A percentile compares a stretch with the other conserved stretches of the same genome.
phyloP scores from a whole-genome alignment of 1,284 basidiomycete genomes.

The Ceratobasidium sp. region DNA sequence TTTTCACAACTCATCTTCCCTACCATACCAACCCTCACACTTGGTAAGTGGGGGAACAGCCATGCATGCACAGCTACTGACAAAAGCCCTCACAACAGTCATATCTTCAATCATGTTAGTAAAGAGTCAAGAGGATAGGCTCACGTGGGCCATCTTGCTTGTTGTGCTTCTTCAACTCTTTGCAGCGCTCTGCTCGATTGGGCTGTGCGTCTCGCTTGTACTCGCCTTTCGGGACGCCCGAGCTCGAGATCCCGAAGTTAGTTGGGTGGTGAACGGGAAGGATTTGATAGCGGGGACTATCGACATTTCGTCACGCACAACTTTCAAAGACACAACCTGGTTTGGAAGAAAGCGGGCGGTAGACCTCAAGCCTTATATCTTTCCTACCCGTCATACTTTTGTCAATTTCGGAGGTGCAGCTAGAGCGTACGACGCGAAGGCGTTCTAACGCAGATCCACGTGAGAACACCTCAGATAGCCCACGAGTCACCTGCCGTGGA shows the following conservation, averaged over 20 bases:
- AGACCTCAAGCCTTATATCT: background rate
- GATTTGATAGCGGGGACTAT: slow-evolving; percentile 5
- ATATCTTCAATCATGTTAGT: background rate
- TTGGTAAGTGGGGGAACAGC: background rate
- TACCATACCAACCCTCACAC: background rate
- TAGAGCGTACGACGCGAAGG: slow-evolving; percentile 4
- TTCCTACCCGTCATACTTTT: slow-evolving; percentile 7
- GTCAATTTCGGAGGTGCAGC: background rate
- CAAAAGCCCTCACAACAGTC: background rate
- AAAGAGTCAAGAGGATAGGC: background rate
- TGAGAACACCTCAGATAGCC: no score
- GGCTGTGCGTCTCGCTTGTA: slow-evolving; percentile 2
- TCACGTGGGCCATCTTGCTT: background rate
- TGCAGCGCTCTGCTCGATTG: slow-evolving; percentile 14
- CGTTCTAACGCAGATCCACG: slow-evolving; percentile 6
- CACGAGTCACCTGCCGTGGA: no score
- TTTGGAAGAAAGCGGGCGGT: background rate
- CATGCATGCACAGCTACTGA: background rate
- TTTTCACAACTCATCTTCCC: slow-evolving; percentile 14
- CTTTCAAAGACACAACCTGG: background rate
- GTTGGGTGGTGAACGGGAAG: slow-evolving; percentile 25
- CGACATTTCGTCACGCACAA: no score
- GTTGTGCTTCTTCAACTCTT: background rate
- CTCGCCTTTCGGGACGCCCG: slow-evolving; percentile 12
- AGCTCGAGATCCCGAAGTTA: background rate